Evolutionary conservation across 192 early-diverging fungal genomes (phyloP), one percentile per base, ranked within the genome.

Genomic region (Cetraspora pellucida): DNA sequence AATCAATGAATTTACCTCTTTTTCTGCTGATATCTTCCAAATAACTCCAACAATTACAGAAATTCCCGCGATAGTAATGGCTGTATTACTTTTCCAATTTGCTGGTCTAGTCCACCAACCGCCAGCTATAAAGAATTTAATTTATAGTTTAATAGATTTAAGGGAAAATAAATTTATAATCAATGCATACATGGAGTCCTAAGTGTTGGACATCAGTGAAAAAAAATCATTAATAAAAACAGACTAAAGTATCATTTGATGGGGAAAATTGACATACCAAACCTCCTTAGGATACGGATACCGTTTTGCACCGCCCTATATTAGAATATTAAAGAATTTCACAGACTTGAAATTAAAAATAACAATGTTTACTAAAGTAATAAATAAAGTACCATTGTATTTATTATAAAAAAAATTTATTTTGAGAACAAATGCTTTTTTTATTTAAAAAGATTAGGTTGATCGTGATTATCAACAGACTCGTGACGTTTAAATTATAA

Each of bases 61-160:
- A 61, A 85, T 78, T 19, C 84, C 84, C 11, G 82, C 37, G 10
- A 74, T 74, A 72, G 77, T 74, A 61, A 85, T 63, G 25, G 61
- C 61, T 10, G 84, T 85, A 77, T 85, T 85, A 13, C 78, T 68
- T 71, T 85, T 85, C 84, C 84, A 85, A 44, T 77, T 79, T 43
- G 83, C 72, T 21, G 84, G 84, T 64, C 74, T 79, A 21, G 81
- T 58, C 84, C 84, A 85, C 84, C 84, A 85, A 49, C 84, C 84
- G 71, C 84, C 84, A 28, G 84, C 67, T 74, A 74, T 49, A 30
- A 49, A 28, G 58, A 16, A 59, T 37, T 37, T 37, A 37, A 37
- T 37, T 37, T 43, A 58, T 21, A 69, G 4, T 50, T 11, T 58
- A 72, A 43, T 21, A 3, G 30, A 72, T 37, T 30, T 23, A 11